Conservation (phyloP, 768 basidiomycete genomes). For the Mycena leptocephala region DNA sequence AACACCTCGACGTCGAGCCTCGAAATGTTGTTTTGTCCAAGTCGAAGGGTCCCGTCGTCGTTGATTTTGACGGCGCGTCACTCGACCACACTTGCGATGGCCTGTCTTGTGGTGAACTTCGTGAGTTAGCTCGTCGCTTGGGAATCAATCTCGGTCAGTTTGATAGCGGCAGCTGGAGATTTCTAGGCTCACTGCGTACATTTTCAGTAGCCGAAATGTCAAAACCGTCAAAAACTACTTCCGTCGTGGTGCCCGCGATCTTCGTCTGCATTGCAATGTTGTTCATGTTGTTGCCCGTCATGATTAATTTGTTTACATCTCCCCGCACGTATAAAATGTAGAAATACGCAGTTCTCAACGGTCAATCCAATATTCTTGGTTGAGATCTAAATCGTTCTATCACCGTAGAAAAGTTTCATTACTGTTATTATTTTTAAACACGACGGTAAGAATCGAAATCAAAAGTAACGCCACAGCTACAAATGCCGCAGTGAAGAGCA, state of each 20-base stretch:
- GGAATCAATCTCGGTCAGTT: slow-evolving; percentile 15
- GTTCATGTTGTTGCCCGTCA: neutral
- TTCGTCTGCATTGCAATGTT: slow-evolving; percentile 9
- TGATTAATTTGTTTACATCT: slow-evolving; percentile 9
- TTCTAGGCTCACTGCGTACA: slow-evolving; percentile 9
- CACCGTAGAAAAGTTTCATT: no score
- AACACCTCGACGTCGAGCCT: slow-evolving; percentile 9
- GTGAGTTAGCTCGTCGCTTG: neutral
- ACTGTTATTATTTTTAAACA: no score
- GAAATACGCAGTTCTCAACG: slow-evolving; percentile 6
- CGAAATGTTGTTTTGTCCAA: slow-evolving; percentile 10
- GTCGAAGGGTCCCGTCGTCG: neutral
- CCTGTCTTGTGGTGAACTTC: slow-evolving; percentile 6
- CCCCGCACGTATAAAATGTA: slow-evolving; percentile 1
- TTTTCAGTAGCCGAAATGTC: slow-evolving; percentile 2
- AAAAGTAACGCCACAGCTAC: no score
- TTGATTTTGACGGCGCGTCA: slow-evolving; percentile 18
- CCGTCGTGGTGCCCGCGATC: slow-evolving; percentile 1
- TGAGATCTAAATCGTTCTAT: neutral
- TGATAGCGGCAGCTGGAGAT: neutral
- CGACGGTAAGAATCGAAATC: no score
- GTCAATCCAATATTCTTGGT: slow-evolving; percentile 8
- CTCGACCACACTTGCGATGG: slow-evolving; percentile 6
- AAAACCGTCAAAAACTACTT: neutral
- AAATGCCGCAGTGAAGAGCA: no score